Conservation (phyloP, 2,329 filamentous ascomycete genomes). For the Ramichloridium luteum region DNA sequence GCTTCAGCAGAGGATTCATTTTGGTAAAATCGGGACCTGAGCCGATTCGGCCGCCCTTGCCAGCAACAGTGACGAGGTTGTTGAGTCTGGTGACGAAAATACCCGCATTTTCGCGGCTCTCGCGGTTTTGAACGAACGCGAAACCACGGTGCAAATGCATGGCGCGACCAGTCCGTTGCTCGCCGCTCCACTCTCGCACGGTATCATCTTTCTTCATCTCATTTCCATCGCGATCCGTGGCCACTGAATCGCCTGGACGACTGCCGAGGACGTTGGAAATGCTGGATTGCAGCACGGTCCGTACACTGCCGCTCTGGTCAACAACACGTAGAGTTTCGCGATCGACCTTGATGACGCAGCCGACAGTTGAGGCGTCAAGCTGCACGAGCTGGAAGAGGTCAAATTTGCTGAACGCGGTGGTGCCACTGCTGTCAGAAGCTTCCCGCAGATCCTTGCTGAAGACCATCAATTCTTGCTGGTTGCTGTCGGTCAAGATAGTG, state of each 20-base stretch:
- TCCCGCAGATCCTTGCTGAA: slow-evolving; percentile 95
- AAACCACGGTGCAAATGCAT: slow-evolving; percentile 90
- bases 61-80: slow-evolving; percentile 83
- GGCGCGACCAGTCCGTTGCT: slow-evolving; percentile 76
- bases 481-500: slow-evolving; percentile 85
- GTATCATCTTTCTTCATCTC: slow-evolving; percentile 88
- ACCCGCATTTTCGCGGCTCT: slow-evolving; percentile 73
- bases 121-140: slow-evolving; percentile 77
- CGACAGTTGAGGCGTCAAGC: slow-evolving; percentile 82
- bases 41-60: slow-evolving; percentile 70
- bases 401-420: slow-evolving; percentile 75
- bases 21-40: slow-evolving; percentile 69
- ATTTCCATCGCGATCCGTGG: slow-evolving; percentile 82
- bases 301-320: slow-evolving; percentile 76
- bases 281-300: slow-evolving; percentile 77
- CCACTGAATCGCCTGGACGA: slow-evolving; percentile 67
- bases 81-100: slow-evolving; percentile 78
- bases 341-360: slow-evolving; percentile 88
- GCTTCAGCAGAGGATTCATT: slow-evolving; percentile 84
- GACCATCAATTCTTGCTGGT: slow-evolving; percentile 85
- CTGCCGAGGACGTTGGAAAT: slow-evolving; percentile 77
- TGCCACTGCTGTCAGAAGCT: slow-evolving; percentile 80
- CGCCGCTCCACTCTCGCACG: slow-evolving; percentile 78
- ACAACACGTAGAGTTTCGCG: slow-evolving; percentile 81
- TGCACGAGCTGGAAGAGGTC: slow-evolving; percentile 90